Percentiles rank a stretch among this genome's conserved stretches.
Evolutionary conservation across 495 filamentous ascomycete species (phyloP).

Genomic region (Halenospora varia): DNA sequence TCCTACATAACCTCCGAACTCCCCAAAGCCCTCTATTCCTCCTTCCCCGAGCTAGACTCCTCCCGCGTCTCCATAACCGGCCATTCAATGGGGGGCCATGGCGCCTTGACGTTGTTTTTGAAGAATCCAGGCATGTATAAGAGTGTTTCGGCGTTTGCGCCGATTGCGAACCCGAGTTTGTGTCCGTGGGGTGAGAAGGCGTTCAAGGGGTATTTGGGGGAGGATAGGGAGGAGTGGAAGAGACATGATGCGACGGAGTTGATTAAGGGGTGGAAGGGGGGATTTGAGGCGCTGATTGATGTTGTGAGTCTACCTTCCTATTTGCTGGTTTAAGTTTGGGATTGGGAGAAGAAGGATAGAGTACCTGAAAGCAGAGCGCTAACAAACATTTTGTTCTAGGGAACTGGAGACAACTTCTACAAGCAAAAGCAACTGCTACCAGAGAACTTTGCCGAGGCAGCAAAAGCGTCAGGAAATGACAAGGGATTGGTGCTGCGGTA

Average conservation of each 20-base stretch:
- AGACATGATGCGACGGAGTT: constrained; percentile 92
- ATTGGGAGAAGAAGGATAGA: not conserved
- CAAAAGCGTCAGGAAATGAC: constrained; percentile 61
- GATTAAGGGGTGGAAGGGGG: constrained; percentile 62
- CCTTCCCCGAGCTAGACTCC: constrained; percentile 62
- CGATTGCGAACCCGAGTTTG: constrained; percentile 80
- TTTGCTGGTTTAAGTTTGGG: not conserved
- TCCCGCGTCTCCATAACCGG: constrained; percentile 75
- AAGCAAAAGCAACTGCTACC: constrained; percentile 88
- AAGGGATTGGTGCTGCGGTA: constrained; percentile 70
- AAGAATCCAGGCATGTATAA: constrained; percentile 87
- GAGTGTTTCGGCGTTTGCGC: constrained; percentile 84
- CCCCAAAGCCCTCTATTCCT: constrained; percentile 64
- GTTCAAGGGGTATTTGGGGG: constrained; percentile 83
- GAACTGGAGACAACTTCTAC: constrained; percentile 93
- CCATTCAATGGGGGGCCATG: constrained; percentile 96
- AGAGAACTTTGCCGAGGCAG: constrained; percentile 85
- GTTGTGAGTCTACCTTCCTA: constrained; percentile 49
- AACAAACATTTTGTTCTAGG: constrained; percentile 27
- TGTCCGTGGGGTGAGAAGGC: constrained; percentile 97
- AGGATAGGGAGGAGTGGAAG: constrained; percentile 70
- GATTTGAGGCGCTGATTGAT: constrained; percentile 75
- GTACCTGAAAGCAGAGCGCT: not conserved
- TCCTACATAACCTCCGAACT: constrained; percentile 82
- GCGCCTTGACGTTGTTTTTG: constrained; percentile 85